Conservation (phyloP, 805 yeast species). For the Kregervanrija delftensis region DNA sequence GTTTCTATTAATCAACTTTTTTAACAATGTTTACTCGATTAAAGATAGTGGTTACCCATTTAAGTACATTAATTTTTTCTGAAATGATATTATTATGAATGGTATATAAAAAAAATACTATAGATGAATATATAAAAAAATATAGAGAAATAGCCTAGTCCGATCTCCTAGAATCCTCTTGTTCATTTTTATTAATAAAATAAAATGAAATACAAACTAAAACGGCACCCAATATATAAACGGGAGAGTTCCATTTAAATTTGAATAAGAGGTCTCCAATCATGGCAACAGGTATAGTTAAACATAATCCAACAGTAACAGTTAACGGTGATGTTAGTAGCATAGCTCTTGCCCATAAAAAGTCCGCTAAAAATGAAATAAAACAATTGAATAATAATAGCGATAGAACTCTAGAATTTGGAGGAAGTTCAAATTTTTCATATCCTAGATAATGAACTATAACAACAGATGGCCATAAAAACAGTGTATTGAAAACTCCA, state of each 20-base stretch:
- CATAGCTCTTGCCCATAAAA: slow-evolving; percentile 95
- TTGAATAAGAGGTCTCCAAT: slow-evolving; percentile 78
- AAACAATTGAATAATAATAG: slow-evolving; percentile 60
- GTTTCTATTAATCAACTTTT: slow-evolving; percentile 32
- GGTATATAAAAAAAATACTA: background rate
- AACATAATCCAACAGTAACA: slow-evolving; percentile 89
- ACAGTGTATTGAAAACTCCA: slow-evolving; percentile 69
- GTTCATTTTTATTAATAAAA: slow-evolving; percentile 74
- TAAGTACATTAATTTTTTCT: slow-evolving; percentile 14
- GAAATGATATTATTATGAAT: background rate
- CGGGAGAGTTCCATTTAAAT: slow-evolving; percentile 48
- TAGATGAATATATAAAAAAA: background rate
- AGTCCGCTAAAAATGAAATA: slow-evolving; percentile 82
- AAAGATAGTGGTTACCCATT: slow-evolving; percentile 48
- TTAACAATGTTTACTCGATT: slow-evolving; percentile 36
- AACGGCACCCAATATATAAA: slow-evolving; percentile 73
- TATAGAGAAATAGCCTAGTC: background rate
- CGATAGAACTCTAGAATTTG: slow-evolving; percentile 38
- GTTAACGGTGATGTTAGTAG: slow-evolving; percentile 88
- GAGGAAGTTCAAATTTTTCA: slow-evolving; percentile 72
- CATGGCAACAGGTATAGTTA: slow-evolving; percentile 94
- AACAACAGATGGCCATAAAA: slow-evolving; percentile 78
- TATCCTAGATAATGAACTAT: slow-evolving; percentile 55
- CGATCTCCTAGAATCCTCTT: slow-evolving; percentile 36
- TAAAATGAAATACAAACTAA: slow-evolving; percentile 79